A percentile compares a stretch with the other conserved stretches of the same genome.
These are phyloP conservation scores for Torrubiella hemipterigena DNA, from an alignment of 2,329 filamentous ascomycete species.

Conservation along the genomic window DNA sequence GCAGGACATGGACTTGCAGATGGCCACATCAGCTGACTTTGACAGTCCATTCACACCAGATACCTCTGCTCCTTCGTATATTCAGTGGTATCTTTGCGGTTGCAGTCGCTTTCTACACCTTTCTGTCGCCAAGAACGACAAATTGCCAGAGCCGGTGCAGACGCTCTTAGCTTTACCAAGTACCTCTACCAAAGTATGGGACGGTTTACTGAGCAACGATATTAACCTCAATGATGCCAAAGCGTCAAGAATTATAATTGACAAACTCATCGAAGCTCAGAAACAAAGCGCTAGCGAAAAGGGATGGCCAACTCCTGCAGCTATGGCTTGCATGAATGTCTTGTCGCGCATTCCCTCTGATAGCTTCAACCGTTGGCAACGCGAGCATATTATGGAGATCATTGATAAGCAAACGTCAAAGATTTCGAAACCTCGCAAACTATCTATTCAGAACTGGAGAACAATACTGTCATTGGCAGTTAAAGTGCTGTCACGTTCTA, in stretches of 20 bases:
- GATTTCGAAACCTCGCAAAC: conserved; percentile 12
- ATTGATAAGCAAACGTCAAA: conserved; percentile 16
- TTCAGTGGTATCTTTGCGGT: conserved; percentile 20
- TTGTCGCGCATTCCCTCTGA: conserved; percentile 24
- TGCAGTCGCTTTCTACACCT: conserved; percentile 19
- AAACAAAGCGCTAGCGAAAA: conserved; percentile 16
- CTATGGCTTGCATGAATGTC: conserved; percentile 17
- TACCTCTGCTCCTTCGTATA: conserved; percentile 20
- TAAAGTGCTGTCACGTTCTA: conserved; percentile 38
- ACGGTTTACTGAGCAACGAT: conserved; percentile 22
- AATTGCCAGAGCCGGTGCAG: conserved; percentile 12
- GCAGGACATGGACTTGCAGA: conserved; percentile 8
- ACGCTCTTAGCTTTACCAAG: no score
- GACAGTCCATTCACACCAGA: background rate
- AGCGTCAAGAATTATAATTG: conserved; percentile 18
- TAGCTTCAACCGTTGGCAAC: conserved; percentile 26
- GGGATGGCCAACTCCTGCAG: conserved; percentile 17
- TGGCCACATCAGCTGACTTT: background rate
- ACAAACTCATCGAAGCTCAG: conserved; percentile 18
- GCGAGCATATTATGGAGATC: conserved; percentile 28
- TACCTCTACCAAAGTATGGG: no score
- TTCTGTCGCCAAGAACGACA: conserved; percentile 12
- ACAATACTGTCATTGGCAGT: conserved; percentile 30
- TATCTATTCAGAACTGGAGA: conserved; percentile 19
- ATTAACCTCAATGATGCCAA: conserved; percentile 22